Conservation (phyloP, 73 alveolate genomes). For the Paramecium biaurelia region DNA sequence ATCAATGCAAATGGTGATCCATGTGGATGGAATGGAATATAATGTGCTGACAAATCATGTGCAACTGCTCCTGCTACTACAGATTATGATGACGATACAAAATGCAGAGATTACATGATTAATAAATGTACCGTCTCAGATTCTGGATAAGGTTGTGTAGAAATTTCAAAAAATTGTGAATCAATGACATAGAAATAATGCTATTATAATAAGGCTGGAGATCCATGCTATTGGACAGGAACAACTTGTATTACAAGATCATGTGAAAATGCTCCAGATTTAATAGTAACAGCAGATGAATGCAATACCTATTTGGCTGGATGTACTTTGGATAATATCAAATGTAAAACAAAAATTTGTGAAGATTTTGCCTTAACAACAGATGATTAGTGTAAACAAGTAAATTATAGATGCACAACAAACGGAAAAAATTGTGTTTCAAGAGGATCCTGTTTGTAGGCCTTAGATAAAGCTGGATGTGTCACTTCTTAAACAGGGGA, state of each 20-base stretch:
- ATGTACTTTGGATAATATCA: not conserved
- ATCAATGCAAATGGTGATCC: not conserved
- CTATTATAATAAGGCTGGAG: not conserved
- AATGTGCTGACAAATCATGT: conserved; percentile 1
- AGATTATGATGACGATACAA: not conserved
- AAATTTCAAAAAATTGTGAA: not conserved
- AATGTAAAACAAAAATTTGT: not conserved
- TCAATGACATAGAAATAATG: not conserved
- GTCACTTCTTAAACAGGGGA: not conserved
- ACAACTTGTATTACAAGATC: not conserved
- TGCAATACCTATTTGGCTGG: conserved; percentile 2
- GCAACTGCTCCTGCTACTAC: not conserved
- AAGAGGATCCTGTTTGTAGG: not conserved
- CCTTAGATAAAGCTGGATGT: not conserved
- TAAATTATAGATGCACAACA: not conserved
- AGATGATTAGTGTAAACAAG: not conserved
- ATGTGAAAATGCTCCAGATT: conserved; percentile 27
- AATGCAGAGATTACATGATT: not conserved
- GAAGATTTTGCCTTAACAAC: not conserved
- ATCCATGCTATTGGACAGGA: not conserved
- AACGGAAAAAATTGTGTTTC: not conserved
- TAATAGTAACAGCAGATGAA: not conserved
- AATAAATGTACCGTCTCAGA: not conserved
- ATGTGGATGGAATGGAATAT: not conserved
- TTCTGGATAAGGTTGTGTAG: not conserved